Percentiles rank a stretch among this genome's conserved stretches.
Evolutionary conservation across 2,329 filamentous ascomycete genomes (phyloP).

Genomic region (Colletotrichum melonis): DNA sequence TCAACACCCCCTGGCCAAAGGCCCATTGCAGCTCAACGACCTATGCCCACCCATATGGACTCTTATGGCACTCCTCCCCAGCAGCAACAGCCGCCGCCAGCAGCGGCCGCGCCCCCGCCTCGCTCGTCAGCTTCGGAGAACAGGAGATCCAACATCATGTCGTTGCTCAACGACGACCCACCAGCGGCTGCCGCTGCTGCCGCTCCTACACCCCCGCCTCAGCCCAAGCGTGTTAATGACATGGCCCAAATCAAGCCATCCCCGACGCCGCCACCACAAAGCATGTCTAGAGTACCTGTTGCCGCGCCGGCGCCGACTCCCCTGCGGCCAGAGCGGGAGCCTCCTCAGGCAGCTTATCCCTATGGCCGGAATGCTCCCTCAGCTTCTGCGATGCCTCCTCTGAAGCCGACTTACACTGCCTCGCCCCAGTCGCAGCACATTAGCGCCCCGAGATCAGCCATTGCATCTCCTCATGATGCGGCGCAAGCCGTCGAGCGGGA

Average conservation of each 20-base stretch:
- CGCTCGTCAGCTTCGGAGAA: conserved; percentile 58
- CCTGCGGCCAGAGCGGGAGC: conserved; percentile 63
- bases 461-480: conserved; percentile 53
- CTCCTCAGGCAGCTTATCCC: conserved; percentile 59
- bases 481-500: conserved; percentile 55
- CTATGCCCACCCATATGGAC: conserved; percentile 45
- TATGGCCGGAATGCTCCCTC: conserved; percentile 55
- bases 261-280: conserved; percentile 61
- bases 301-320: conserved; percentile 52
- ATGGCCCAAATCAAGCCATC: conserved; percentile 58
- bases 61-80: conserved; percentile 45
- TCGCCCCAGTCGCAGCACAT: conserved; percentile 64
- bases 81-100: conserved; percentile 48
- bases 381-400: conserved; percentile 62
- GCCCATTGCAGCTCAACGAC: conserved; percentile 38
- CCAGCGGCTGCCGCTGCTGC: conserved; percentile 53
- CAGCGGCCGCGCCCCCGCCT: conserved; percentile 52
- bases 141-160: conserved; percentile 74
- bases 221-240: conserved; percentile 62
- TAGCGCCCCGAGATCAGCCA: conserved; percentile 55
- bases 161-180: conserved; percentile 70
- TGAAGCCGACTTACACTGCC: conserved; percentile 64
- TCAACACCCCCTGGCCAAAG: conserved; percentile 43
- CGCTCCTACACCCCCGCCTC: conserved; percentile 34
- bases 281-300: conserved; percentile 53